Base-by-base conservation (phyloP, 2,329 filamentous ascomycete genomes). In the Penicillium paneum region DNA sequence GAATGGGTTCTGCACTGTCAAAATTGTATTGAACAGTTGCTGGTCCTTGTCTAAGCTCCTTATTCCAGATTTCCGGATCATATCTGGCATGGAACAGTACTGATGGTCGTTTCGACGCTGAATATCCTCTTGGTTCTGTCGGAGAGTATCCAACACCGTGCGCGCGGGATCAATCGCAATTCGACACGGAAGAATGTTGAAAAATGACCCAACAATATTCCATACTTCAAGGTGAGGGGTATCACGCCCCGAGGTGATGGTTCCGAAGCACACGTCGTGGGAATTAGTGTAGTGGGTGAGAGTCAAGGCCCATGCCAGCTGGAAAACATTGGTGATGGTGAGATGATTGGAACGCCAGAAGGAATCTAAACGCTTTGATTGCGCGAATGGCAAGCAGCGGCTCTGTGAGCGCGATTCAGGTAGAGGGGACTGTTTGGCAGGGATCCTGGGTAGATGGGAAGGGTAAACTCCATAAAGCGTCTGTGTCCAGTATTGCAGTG, bases 191-290 rank as follows among this genome's bases (percentile, higher is more conserved):
- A 47, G 34, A n/a, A 47, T 17, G 8, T 47, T 47, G 32, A 47
- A 47, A 10, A 47, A 47, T 11, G 45, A 38, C 5, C 34, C 45
- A 2, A 47, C 45, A 21, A 47, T 28, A 6, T 38, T 21, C 24
- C 34, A 47, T 7, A 47, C 45, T 38, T 47, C 45, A 3, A 47
- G 34, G 3, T 21, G 7, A 3, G 24, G 46, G 1, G 8, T 26
- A 26, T 58, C 54, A 31, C 56, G 46, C 4, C 54, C 54, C 5
- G 54, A 49, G 4, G 51, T 36, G n/a, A 58, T 38, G 12, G 49
- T 44, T 4, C 56, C 50, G 19, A 60, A 59, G 36, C 52, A 57
- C 7, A 56, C 46, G 11, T 49, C 29, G 13, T 36, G 35, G 2
- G 47, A 42, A 12, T 39, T 44, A 15, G 41, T 60, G 12, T 52